These are phyloP conservation scores for Herpotrichia juniperi DNA, from an alignment of 2,329 filamentous ascomycete species.

Conservation along the genomic window DNA sequence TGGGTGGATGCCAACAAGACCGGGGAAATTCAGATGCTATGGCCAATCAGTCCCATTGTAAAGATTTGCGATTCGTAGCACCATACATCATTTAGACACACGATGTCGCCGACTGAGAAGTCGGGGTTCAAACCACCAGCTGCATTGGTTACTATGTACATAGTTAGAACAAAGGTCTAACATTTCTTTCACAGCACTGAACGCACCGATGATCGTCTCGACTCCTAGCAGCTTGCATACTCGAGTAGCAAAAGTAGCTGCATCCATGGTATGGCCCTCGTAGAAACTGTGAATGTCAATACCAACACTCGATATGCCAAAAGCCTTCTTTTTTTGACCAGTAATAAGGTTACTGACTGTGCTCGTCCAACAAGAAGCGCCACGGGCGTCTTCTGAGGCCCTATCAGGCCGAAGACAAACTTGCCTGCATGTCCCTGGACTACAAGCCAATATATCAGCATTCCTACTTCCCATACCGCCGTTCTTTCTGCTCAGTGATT, in stretches of 20 bases:
- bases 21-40: conserved; percentile 68
- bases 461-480: not conserved
- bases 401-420: conserved; percentile 67
- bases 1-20: conserved; percentile 66
- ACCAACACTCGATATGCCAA: not conserved
- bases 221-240: conserved; percentile 68
- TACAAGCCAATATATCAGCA: conserved; percentile 31
- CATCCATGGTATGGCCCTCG: conserved; percentile 68
- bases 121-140: conserved; percentile 69
- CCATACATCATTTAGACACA: conserved; percentile 67
- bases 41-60: conserved; percentile 13
- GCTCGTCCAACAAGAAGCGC: conserved; percentile 69
- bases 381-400: conserved; percentile 58
- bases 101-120: conserved; percentile 69
- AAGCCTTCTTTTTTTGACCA: not conserved
- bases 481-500: not conserved
- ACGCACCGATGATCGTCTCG: conserved; percentile 62
- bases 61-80: not conserved
- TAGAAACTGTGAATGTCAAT: conserved; percentile 61
- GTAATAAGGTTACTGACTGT: conserved; percentile 57
- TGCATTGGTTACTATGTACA: conserved; percentile 65
- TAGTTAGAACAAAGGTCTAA: conserved; percentile 20
- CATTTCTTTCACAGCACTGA: not conserved
- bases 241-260: conserved; percentile 67
- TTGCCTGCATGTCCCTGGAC: conserved; percentile 68